Evolutionary conservation across 2,329 filamentous ascomycete genomes (phyloP).

Genomic region (Grosmannia clavigera): DNA sequence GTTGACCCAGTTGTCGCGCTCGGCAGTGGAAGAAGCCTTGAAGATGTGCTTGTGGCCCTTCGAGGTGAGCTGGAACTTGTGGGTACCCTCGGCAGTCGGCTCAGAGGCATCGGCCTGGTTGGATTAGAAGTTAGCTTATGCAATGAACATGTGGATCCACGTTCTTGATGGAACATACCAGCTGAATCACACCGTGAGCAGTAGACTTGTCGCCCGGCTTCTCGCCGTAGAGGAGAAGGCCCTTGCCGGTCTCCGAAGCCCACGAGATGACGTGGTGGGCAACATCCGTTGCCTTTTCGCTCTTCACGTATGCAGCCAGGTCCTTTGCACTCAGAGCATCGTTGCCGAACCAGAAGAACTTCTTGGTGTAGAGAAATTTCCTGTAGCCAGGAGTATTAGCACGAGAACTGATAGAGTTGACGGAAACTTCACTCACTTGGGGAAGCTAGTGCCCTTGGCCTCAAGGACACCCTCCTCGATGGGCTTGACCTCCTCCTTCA

Average conservation of each 20-base stretch:
- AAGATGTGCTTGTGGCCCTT: slow-evolving; percentile 88
- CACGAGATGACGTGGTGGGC: slow-evolving; percentile 75
- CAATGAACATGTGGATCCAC: background rate
- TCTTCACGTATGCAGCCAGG: slow-evolving; percentile 66
- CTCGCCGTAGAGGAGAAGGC: slow-evolving; percentile 85
- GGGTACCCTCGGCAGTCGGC: slow-evolving; percentile 59
- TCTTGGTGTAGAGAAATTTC: slow-evolving; percentile 83
- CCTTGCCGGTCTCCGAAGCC: slow-evolving; percentile 89
- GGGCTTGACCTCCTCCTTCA: slow-evolving; percentile 30
- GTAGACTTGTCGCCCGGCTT: slow-evolving; percentile 67
- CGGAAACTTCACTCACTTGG: slow-evolving; percentile 60
- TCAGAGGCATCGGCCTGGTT: slow-evolving; percentile 49
- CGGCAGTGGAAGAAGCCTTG: slow-evolving; percentile 61
- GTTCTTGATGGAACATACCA: slow-evolving; percentile 43
- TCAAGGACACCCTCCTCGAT: slow-evolving; percentile 73
- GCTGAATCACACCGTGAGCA: slow-evolving; percentile 70
- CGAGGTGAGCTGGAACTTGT: slow-evolving; percentile 77
- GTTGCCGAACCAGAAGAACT: slow-evolving; percentile 73
- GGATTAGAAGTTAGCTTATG: background rate
- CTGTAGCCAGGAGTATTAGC: slow-evolving; percentile 28
- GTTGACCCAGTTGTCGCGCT: slow-evolving; percentile 87
- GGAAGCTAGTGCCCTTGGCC: slow-evolving; percentile 76
- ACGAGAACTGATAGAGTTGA: background rate
- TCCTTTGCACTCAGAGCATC: slow-evolving; percentile 63
- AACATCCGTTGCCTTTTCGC: slow-evolving; percentile 67